phyloP scores from a whole-genome alignment of 108 stramenopile genomes.

The Fragilariopsis cylindrus region DNA sequence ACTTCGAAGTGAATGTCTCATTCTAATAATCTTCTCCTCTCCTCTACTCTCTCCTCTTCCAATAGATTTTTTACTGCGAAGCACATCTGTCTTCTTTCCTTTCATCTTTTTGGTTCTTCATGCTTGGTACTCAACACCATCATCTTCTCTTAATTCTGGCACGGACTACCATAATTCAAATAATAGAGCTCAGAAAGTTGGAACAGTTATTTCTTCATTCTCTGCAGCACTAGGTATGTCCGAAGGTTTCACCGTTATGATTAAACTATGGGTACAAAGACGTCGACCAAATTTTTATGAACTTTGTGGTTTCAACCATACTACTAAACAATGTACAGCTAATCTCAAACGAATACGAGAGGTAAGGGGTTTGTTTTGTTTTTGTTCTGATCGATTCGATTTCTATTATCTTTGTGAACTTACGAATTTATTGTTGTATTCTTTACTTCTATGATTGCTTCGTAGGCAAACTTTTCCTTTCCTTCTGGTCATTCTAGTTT shows the following conservation, averaged over 20 bases:
- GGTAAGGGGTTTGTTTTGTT: neutral
- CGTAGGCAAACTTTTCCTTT: constrained; percentile 61
- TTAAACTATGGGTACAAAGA: constrained; percentile 74
- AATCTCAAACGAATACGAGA: constrained; percentile 51
- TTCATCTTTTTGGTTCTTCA: constrained; percentile 18
- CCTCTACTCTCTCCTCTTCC: neutral
- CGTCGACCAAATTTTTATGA: constrained; percentile 80
- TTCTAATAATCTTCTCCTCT: neutral
- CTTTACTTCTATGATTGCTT: neutral
- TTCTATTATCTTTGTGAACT: constrained; percentile 4
- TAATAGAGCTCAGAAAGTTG: constrained; percentile 13
- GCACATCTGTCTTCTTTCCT: constrained; percentile 28
- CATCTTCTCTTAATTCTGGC: neutral
- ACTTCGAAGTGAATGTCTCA: neutral
- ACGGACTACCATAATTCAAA: neutral
- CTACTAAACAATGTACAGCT: constrained; percentile 51
- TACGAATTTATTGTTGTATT: neutral
- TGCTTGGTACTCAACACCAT: constrained; percentile 10
- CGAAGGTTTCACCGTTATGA: constrained; percentile 60
- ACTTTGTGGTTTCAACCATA: constrained; percentile 70
- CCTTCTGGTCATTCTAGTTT: constrained; percentile 80
- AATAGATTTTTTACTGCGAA: constrained; percentile 22
- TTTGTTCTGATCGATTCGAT: constrained; percentile 58
- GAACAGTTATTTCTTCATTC: constrained; percentile 50
- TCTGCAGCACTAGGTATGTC: constrained; percentile 58